Base-by-base conservation (phyloP, 208 protist species). In the Trypanosoma platydactyli region DNA sequence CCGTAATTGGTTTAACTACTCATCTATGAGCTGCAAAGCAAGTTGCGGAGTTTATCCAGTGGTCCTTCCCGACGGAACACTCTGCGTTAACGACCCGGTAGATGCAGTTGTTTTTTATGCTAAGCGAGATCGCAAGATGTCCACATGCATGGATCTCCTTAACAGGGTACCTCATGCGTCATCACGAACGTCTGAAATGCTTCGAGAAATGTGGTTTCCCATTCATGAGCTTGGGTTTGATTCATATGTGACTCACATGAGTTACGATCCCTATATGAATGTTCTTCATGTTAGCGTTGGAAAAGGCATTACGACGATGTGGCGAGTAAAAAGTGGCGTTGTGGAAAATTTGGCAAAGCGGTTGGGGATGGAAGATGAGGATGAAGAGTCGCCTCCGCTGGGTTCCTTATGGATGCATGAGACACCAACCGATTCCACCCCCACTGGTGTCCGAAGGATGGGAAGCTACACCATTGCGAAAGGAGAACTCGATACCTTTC, bases 1-100 rank as follows among this genome's bases (percentile, higher is more conserved):
- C 22, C 53, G 56, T 9, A 64, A 69, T 29, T 55, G 52, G 38
- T 76, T 76, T 53, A 76, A 76, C 64, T 2, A 33, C 12, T 56
- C 71, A 12, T 38, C 56, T 38, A 22, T 77, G 4, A 35, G 57
- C 29, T 41, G 33, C 20, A 44, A 2, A 18, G 13, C 24, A 25
- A 16, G n/a, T 15, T 29, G 3, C 25, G 33, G 44, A 27, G 18
- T 73, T 38, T 13, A 27, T 11, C 67, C 67, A 0, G 16, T 72
- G 5, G 24, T 72, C n/a, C 38, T 72, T 44, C 56, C 67, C 5
- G 67, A 72, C 52, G 67, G 67, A 46, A 66, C 56, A n/a, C 20
- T 72, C 7, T 72, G 67, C 46, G 35, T 72, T 9, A 66, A 61
- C 53, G 54, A 62, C n/a, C 55, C 55, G 25, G 24, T 16, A 22